Base-by-base conservation (phyloP, 345 rosid genomes). In the Populus ilicifolia region DNA sequence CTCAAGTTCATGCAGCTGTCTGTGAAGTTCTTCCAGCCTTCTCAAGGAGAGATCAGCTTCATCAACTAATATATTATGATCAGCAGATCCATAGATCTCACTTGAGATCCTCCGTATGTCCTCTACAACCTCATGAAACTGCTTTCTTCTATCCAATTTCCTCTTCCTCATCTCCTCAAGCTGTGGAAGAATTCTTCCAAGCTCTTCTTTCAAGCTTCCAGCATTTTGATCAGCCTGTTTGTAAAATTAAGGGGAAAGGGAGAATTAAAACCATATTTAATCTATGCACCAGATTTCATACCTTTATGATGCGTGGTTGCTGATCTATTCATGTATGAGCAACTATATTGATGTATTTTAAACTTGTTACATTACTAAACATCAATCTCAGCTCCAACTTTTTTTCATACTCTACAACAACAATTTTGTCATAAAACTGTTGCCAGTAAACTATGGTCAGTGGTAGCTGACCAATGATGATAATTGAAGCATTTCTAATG, bases 181-280 rank as follows among this genome's bases (percentile, higher is more conserved):
- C 67, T 90, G 96, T 39, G 98, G 98, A 79, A 92, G 86, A 79
- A 89, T 89, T 76, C 17, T 89, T 59, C 69, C 78, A 52, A 94
- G 92, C 85, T 96, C 99, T 79, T 89, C 92, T 79, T 91, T 94
- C 87, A 96, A 88, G 85, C 96, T 94, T 81, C 86, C 94, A 75
- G 71, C 79, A 79, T 72, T 90, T 87, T 89, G 96, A 77, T 96
- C 98, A 75, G 88, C 77, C 99, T 94, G 84, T 3, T 59, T 23
- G 25, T 59, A 59, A 5, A 9, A 59, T 12, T 10, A 59, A 23
- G 27, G 29, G 64, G 10, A 23, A 4, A 23, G 0, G 5, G 10
- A 9, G 23, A 13, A 56, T 56, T n/a, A n/a, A 56, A 56, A n/a
- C 5, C 62, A 56, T n/a, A 21, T n/a, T 23, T 59, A 59, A 25